phyloP scores from a whole-genome alignment of 2,329 filamentous ascomycete genomes.

The Fusarium sp. region DNA sequence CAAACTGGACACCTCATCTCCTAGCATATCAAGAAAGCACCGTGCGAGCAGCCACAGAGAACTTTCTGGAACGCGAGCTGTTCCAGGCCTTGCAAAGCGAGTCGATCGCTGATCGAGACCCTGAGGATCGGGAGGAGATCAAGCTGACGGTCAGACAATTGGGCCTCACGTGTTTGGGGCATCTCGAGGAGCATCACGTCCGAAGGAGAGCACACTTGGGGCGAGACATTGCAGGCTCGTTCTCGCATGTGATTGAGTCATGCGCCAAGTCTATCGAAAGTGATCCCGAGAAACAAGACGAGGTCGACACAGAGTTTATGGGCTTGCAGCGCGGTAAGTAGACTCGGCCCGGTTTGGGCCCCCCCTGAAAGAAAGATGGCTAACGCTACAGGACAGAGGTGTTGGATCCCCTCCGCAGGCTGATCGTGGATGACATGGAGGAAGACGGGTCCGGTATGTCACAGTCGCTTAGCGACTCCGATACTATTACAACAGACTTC shows the following conservation, averaged over 20 bases:
- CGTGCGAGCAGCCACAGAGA: slow-evolving; percentile 57
- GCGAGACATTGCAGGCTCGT: slow-evolving; percentile 54
- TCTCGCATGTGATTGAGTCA: slow-evolving; percentile 57
- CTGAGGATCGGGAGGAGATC: slow-evolving; percentile 40
- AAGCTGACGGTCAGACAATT: slow-evolving; percentile 51
- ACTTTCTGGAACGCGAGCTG: slow-evolving; percentile 58
- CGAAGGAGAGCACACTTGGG: slow-evolving; percentile 55
- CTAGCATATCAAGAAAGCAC: slow-evolving; percentile 59
- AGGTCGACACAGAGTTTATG: slow-evolving; percentile 46
- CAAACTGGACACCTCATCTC: slow-evolving; percentile 64
- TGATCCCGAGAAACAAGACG: slow-evolving; percentile 47
- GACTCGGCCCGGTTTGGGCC: neutral
- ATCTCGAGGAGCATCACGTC: slow-evolving; percentile 61
- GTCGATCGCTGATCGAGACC: slow-evolving; percentile 46
- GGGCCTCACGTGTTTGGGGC: slow-evolving; percentile 59
- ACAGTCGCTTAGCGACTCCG: slow-evolving; percentile 43
- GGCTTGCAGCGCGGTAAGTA: slow-evolving; percentile 45
- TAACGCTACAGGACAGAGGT: slow-evolving; percentile 49
- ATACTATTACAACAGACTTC: slow-evolving; percentile 43
- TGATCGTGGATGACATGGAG: slow-evolving; percentile 69
- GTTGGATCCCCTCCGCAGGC: slow-evolving; percentile 60
- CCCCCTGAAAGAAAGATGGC: slow-evolving; percentile 14
- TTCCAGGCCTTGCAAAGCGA: slow-evolving; percentile 50
- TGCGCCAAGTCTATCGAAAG: slow-evolving; percentile 57
- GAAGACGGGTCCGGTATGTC: slow-evolving; percentile 71